Evolutionary conservation across 192 early-diverging fungal species (phyloP).

Genomic region (Podila epicladia): DNA sequence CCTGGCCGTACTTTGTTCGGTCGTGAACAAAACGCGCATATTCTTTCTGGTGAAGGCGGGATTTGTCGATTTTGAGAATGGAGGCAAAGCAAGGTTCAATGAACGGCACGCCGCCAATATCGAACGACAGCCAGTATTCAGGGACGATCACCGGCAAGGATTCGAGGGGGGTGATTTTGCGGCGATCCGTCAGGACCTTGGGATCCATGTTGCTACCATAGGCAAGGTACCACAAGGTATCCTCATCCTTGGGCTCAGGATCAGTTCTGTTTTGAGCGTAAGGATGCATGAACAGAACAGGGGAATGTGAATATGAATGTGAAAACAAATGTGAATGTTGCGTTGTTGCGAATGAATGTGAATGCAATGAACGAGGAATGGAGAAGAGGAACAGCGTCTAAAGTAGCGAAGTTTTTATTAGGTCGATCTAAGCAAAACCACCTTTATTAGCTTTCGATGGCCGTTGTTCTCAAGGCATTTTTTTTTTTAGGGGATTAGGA

Average conservation of each 20-base stretch:
- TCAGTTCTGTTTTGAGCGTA: too few species aligned
- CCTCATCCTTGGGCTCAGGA: background rate
- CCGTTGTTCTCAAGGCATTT: too few species aligned
- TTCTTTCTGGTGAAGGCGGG: conserved; percentile 7
- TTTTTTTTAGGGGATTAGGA: too few species aligned
- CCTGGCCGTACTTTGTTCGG: conserved; percentile 16
- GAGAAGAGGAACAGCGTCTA: too few species aligned
- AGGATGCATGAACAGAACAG: too few species aligned
- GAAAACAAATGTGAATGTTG: too few species aligned
- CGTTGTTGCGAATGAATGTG: too few species aligned
- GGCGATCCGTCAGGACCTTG: conserved; percentile 34
- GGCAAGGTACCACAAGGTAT: conserved; percentile 31
- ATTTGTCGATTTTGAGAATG: conserved; percentile 22
- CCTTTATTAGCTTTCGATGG: too few species aligned
- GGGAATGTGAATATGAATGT: too few species aligned
- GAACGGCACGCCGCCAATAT: conserved; percentile 38
- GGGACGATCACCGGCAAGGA: conserved; percentile 29
- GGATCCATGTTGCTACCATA: conserved; percentile 52
- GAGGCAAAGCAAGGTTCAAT: conserved; percentile 50
- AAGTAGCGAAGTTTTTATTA: too few species aligned
- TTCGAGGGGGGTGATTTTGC: conserved; percentile 42
- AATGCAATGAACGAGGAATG: too few species aligned
- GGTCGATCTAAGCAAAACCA: too few species aligned
- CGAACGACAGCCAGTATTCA: conserved; percentile 49
- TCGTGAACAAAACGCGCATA: conserved; percentile 39